Evolutionary conservation across 2,329 filamentous ascomycete species (phyloP), one percentile per base, ranked within the genome.

Genomic region (Trichoderma atrobrunneum): DNA sequence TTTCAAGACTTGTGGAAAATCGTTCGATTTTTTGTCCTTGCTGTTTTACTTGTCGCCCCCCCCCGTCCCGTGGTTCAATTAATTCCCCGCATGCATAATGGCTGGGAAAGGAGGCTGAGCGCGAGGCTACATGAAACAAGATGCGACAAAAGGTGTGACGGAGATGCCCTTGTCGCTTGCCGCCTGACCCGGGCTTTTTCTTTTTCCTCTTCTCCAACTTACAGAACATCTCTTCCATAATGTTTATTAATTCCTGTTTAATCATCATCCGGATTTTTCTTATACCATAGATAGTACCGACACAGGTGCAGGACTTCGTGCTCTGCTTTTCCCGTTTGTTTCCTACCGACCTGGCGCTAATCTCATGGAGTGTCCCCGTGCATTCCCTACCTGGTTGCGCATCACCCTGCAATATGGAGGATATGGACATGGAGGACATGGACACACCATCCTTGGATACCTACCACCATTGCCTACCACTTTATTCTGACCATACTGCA

Each of bases 1-100:
- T 71, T 71, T 71, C 69, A 71, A 60, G 63, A 64, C 59, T 64
- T 43, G 72, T 72, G 72, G 73, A 59, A 63, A 70, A 68, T 74
- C 73, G 66, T 74, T 74, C 74, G 73, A 75, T 74, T 74, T 68
- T 64, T 71, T 36, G 11, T 64, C 60, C 60, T 1, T 62, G 39
- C 28, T 28, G 66, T 70, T 70, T 70, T 70, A 70, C 36, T 28
- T 61, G 24, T 57, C 43, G 21, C 11, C 16, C 21, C 43, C 32
- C 57, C 26, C 26, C 26, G 21, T 24, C 16, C 43, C 5, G 34
- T 36, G 34, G 34, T 36, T 36, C 34, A 34, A 36, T 16, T 56
- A 14, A 30, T 36, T 34, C 51, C 61, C 60, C 56, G 26, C 28
- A 60, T 30, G 14, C 28, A 43, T 48, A 26, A 51, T 34, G 32